phyloP scores from a whole-genome alignment of 2,329 filamentous ascomycete species.

The Gaeumannomyces tritici region DNA sequence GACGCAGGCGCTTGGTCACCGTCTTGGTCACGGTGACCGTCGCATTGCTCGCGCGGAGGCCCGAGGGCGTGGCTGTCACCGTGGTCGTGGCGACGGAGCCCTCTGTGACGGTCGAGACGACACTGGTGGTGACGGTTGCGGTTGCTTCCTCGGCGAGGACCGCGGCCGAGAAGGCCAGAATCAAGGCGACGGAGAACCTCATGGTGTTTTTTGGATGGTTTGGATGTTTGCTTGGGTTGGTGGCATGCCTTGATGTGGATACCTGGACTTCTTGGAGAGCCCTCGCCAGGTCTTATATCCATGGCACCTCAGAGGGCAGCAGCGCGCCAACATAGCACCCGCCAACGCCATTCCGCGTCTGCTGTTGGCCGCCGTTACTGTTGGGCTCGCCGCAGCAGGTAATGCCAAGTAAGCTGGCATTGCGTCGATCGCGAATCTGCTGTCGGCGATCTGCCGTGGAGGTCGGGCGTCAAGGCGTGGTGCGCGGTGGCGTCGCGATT shows the following conservation, averaged over 20 bases:
- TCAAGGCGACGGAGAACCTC: neutral
- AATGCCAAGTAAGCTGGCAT: neutral
- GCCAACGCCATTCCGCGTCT: too few species aligned
- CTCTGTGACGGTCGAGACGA: neutral
- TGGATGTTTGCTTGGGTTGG: neutral
- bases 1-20: neutral
- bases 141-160: neutral
- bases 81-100: neutral
- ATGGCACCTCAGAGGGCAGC: too few species aligned
- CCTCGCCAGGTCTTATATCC: neutral
- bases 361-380: neutral
- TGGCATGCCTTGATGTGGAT: too few species aligned
- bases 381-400: neutral
- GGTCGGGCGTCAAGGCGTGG: too few species aligned
- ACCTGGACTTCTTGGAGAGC: too few species aligned
- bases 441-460: neutral
- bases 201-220: neutral
- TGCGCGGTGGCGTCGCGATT: too few species aligned
- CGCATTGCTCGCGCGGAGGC: too few species aligned
- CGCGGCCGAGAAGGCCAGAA: neutral
- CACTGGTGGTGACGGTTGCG: neutral
- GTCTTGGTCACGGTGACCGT: neutral
- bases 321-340: too few species aligned
- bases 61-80: neutral
- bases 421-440: neutral